Conservation (phyloP, 306 rosid genomes). For the Cotoneaster glaucophyllus region DNA sequence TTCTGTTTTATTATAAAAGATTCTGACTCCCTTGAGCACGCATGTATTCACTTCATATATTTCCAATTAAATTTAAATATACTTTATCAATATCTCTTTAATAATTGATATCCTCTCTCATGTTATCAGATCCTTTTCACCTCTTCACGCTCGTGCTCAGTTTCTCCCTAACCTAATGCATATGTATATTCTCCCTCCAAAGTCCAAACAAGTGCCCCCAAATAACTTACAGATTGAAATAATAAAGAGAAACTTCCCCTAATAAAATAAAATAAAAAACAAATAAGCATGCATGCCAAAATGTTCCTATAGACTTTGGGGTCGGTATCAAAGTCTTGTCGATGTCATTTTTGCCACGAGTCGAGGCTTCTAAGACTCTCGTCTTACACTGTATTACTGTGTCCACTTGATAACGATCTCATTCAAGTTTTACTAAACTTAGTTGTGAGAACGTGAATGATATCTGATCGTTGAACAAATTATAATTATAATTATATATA, state of each 20-base stretch:
- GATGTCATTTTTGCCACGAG: background rate
- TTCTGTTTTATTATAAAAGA: no score
- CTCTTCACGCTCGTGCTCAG: constrained; percentile 17
- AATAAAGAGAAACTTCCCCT: background rate
- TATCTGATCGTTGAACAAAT: background rate
- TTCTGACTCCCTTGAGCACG: no score
- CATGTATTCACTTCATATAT: no score
- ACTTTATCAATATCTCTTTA: no score
- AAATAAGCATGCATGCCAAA: background rate
- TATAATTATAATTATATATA: no score
- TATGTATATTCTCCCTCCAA: background rate
- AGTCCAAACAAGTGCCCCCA: background rate
- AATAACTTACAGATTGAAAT: background rate
- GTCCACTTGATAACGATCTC: background rate
- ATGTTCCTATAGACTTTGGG: no score
- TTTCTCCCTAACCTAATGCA: background rate
- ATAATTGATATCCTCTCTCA: background rate
- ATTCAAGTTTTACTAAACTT: background rate
- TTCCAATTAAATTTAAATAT: no score
- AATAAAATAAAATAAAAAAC: background rate
- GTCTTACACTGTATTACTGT: background rate
- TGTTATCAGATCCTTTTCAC: constrained; percentile 22
- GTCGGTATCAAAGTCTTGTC: no score
- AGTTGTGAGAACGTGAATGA: background rate
- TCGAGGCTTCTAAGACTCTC: background rate